Base-by-base conservation (phyloP, 1,139 yeast species). In the Suhomyces bribrorum region DNA sequence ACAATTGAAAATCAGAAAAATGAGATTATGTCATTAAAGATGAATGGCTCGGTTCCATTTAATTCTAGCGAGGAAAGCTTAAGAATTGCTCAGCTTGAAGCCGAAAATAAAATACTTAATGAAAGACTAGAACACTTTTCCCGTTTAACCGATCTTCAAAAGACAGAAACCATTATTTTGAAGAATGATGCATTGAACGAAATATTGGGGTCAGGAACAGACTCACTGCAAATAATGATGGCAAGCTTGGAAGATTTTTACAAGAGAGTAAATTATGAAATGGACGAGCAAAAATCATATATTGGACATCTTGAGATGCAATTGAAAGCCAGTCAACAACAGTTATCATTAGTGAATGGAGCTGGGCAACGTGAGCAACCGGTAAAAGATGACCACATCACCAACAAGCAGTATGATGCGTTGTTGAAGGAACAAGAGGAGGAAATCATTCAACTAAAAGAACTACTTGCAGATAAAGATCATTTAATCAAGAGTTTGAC, bases 401-500 rank as follows among this genome's bases (percentile, higher is more conserved):
- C 47, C 6, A 50, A 47, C 11, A 50, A 51, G 24, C 55, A 51
- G 13, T 34, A 44, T 20, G 60, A 59, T 17, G 50, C 57, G 11
- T 46, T 61, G 2, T 47, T 83, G 42, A 71, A 70, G 42, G 89
- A 82, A 29, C 83, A 84, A 49, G 83, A 77, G 45, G 89, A 81
- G 37, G 95, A 86, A 56, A 78, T 88, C 8, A 57, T 66, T 34
- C 87, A 81, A 40, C 66, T 89, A 50, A 75, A 75, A 51, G 84
- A 79, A 43, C 69, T 76, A 35, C 61, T 86, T 36, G 73, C 75
- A 38, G 79, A 73, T 49, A 89, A 88, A 57, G 95, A 88, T 50
- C 82, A 83, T 36, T 81, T 89, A 46, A 86, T 89, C 40, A 77
- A 77, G 46, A 89, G 94, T 7, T 66, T 89, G 34, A 79, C 82